Base-by-base conservation (phyloP, 1,139 yeast genomes). In the Sugiyamaella novakii region DNA sequence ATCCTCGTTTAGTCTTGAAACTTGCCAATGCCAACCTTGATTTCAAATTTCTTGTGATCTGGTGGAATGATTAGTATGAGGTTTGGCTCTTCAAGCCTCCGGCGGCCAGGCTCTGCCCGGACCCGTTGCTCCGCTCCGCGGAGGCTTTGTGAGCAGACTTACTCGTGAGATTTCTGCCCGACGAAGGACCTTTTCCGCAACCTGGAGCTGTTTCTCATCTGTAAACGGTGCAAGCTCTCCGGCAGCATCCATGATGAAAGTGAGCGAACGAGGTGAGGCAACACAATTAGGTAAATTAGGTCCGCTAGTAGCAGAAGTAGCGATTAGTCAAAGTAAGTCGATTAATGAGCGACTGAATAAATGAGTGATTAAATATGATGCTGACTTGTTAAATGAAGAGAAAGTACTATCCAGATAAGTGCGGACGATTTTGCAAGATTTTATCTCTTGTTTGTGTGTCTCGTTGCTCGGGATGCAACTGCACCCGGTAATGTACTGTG, bases 1-100 rank as follows among this genome's bases (percentile, higher is more conserved):
- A 67, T n/a, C 73, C 74, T 12, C 71, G 60, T 49, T 66, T 64
- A 29, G 75, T 63, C 54, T 73, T 72, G 62, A 63, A 66, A 22
- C 71, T 63, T 3, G 76, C 76, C 35, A 69, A 56, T 14, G 72
- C 73, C 28, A 72, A 65, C 25, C 76, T 61, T 35, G 68, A 63
- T 50, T 71, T 71, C 33, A 72, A 62, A 44, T 67, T 64, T 28
- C 73, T 63, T 14, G 76, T 68, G 43, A 72, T 61, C 57, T 62
- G 35, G 34, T 17, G 24, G 46, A 10, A n/a, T 18, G 25, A 7
- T 19, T 34, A 18, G 25, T 24, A 25, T 5, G 15, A 27, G 35
- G 8, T 17, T n/a, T 12, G 35, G 6, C 8, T 22, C n/a, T n/a
- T n/a, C n/a, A n/a, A 4, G 35, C 18, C 17, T 12, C 19, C 18